Conservation (phyloP, 2,329 filamentous ascomycete genomes). For the Clonostachys rhizophaga region DNA sequence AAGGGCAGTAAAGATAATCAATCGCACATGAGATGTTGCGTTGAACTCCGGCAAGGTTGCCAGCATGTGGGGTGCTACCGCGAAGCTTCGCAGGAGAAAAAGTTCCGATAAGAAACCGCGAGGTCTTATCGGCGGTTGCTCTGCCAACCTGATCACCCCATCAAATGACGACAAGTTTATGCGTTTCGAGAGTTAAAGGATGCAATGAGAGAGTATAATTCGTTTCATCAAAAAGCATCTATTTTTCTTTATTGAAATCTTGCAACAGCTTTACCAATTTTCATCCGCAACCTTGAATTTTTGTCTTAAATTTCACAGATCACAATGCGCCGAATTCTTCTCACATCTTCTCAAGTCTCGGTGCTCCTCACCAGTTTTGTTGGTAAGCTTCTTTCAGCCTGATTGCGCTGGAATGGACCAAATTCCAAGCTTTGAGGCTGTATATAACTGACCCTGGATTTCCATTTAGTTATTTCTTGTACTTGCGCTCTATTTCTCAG, state of each 20-base stretch:
- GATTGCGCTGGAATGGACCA: neutral
- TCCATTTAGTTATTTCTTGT: constrained; percentile 61
- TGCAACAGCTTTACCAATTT: neutral
- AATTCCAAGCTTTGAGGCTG: constrained; percentile 1
- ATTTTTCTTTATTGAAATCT: too few relatives aligned
- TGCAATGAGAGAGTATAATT: too few relatives aligned
- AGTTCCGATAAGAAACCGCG: too few relatives aligned
- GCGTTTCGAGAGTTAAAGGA: too few relatives aligned
- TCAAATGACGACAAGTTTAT: too few relatives aligned
- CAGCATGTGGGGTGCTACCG: too few relatives aligned
- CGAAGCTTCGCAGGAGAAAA: too few relatives aligned
- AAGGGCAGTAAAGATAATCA: too few relatives aligned
- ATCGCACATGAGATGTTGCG: too few relatives aligned
- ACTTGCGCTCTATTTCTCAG: constrained; percentile 81
- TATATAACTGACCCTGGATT: neutral
- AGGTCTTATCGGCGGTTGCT: constrained; percentile 25
- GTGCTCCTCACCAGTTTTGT: constrained; percentile 59
- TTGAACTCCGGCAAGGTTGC: too few relatives aligned
- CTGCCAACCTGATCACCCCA: constrained; percentile 14
- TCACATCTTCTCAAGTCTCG: constrained; percentile 68
- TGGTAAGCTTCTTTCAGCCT: constrained; percentile 38
- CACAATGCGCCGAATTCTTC: constrained; percentile 42
- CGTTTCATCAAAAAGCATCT: too few relatives aligned
- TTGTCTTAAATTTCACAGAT: neutral
- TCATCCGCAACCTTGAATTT: neutral